Base-by-base conservation (phyloP, 1,284 basidiomycete genomes). In the Trametes sp. region DNA sequence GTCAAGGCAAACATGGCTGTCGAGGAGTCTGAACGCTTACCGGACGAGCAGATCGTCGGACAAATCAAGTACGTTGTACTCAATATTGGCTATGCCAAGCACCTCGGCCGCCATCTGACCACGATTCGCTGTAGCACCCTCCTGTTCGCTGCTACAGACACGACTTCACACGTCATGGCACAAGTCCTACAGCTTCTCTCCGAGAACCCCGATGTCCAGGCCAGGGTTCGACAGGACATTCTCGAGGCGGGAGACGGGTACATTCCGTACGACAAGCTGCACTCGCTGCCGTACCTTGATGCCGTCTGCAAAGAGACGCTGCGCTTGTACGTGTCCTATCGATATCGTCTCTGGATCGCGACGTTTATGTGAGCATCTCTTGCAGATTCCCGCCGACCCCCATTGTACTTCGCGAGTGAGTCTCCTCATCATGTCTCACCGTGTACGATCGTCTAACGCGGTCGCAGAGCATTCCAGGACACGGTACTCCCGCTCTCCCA, bases 271-370 rank as follows among this genome's bases (percentile, higher is more conserved):
- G 76, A 78, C 48, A 58, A 59, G 6, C 64, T 78, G 36, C 68
- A 72, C 36, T 64, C 64, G 13, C 69, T 78, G 9, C 75, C 76
- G 0, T 73, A 70, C 49, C 66, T 78, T 21, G 76, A 78, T 41
- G 76, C 74, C 0, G 67, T 78, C 24, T 75, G 74, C 56, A 70
- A 73, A 14, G 76, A 78, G 57, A 76, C 75, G 0, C 58, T 77
- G 21, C 69, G 76, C n/a, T 50, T 74, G 71, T 72, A 21, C 24
- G 65, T 23, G 10, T 28, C 23, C 26, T 24, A 9, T 16, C 21
- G 1, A n/a, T 3, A 8, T 26, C 10, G 19, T 33, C 9, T 26
- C n/a, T n/a, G n/a, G n/a, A n/a, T n/a, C n/a, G n/a, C 21, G 6
- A 0, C 31, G 3, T n/a, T 14, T n/a, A 42, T n/a, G 1, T 36